These are phyloP conservation scores for Malbranchea cinnamomea DNA, from an alignment of 2,329 filamentous ascomycete species.

Conservation along the genomic window DNA sequence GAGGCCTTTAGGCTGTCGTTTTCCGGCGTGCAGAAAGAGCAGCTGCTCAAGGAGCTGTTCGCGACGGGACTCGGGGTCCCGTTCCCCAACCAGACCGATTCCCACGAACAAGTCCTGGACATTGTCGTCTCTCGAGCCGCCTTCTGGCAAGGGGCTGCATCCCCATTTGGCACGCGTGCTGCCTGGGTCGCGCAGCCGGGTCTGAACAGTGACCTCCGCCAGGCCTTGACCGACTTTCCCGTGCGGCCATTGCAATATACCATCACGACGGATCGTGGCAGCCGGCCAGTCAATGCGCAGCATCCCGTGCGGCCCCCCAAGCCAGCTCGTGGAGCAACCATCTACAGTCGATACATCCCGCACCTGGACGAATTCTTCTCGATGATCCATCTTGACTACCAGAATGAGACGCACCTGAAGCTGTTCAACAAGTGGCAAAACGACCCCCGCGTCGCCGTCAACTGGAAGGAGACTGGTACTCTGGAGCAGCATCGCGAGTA, in stretches of 20 bases:
- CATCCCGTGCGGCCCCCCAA: constrained; percentile 60
- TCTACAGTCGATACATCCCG: constrained; percentile 67
- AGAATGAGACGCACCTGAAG: constrained; percentile 47
- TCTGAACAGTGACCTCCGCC: constrained; percentile 13
- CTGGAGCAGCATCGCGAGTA: constrained; percentile 61
- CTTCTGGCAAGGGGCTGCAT: constrained; percentile 57
- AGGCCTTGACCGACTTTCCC: constrained; percentile 16
- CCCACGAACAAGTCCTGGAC: constrained; percentile 23
- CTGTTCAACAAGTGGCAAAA: constrained; percentile 74
- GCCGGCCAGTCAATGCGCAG: constrained; percentile 41
- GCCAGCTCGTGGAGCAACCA: constrained; percentile 51
- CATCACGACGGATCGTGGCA: constrained; percentile 34
- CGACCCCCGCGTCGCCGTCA: constrained; percentile 62
- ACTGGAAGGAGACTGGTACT: constrained; percentile 67
- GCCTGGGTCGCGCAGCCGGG: constrained; percentile 43
- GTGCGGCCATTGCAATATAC: constrained; percentile 22
- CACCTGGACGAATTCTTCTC: constrained; percentile 62
- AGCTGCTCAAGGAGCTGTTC: constrained; percentile 17
- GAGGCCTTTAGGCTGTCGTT: constrained; percentile 23
- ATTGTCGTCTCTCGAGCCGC: constrained; percentile 38
- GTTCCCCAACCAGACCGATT: constrained; percentile 25
- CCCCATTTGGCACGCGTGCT: constrained; percentile 49
- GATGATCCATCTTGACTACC: constrained; percentile 55
- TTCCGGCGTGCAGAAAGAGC: constrained; percentile 15
- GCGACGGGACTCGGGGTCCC: constrained; percentile 28